Evolutionary conservation across 2,329 filamentous ascomycete species (phyloP).

Genomic region (Blastomyces parvus): DNA sequence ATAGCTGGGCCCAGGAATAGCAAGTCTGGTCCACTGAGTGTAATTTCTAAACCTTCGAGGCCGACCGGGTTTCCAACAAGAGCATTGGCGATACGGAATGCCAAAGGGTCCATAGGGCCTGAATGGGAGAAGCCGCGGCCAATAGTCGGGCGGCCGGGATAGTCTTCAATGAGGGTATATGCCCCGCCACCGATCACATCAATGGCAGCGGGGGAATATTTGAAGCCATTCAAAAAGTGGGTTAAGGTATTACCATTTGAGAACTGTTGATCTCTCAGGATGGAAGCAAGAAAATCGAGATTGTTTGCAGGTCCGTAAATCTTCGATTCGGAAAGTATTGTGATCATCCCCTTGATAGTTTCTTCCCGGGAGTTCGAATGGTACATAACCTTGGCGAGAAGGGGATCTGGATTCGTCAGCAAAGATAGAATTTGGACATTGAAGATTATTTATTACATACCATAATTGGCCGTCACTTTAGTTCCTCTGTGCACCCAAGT

Average conservation of each 20-base stretch:
- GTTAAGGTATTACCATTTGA: constrained; percentile 46
- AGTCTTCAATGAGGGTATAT: constrained; percentile 52
- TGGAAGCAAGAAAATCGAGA: constrained; percentile 45
- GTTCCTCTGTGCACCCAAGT: constrained; percentile 54
- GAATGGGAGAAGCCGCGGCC: constrained; percentile 51
- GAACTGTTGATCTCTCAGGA: constrained; percentile 42
- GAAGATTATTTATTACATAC: constrained; percentile 23
- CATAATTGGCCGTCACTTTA: constrained; percentile 49
- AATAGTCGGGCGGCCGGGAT: constrained; percentile 47
- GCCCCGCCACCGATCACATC: constrained; percentile 49
- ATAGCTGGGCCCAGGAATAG: constrained; percentile 46
- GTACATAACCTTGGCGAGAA: constrained; percentile 52
- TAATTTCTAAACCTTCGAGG: constrained; percentile 51
- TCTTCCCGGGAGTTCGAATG: constrained; percentile 36
- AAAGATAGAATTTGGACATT: constrained; percentile 3
- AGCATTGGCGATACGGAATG: constrained; percentile 49
- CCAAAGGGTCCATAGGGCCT: constrained; percentile 54
- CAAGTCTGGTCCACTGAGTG: constrained; percentile 50
- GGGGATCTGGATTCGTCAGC: constrained; percentile 33
- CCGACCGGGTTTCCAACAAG: constrained; percentile 48
- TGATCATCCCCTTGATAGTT: constrained; percentile 38
- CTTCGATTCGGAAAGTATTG: constrained; percentile 37
- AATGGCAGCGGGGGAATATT: constrained; percentile 43
- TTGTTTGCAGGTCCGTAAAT: constrained; percentile 50
- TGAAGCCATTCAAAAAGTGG: constrained; percentile 45